Evolutionary conservation across 2,329 filamentous ascomycete species (phyloP), one percentile per base, ranked within the genome.

Genomic region (Didymella pinodella): DNA sequence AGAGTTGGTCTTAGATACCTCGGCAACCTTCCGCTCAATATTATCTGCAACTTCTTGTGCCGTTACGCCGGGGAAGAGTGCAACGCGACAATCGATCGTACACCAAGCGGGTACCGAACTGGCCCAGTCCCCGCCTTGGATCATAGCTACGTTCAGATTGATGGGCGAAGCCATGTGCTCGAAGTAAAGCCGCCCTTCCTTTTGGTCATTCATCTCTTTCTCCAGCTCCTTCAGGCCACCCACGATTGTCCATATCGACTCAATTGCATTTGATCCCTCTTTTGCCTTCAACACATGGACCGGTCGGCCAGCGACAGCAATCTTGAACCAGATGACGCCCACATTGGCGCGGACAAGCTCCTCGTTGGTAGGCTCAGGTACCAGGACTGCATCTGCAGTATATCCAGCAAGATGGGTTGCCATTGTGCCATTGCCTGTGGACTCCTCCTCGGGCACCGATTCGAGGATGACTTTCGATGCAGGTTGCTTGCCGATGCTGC

Each of bases 51-150:
- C 62, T n/a, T 60, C 53, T 41, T 64, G 57, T 16, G 65, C 64
- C 31, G 57, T 59, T 6, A 64, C 60, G 1, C 65, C 65, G 4
- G 65, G 65, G 18, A 63, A 68, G 7, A 68, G 57, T 3, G 65
- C 65, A 18, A 68, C 64, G 8, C 65, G 64, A 54, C 65, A 68
- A 46, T 68, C 65, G 31, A 66, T 66, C 7, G 50, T 59, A 29
- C 65, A 66, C 65, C 65, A 68, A 2, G 65, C 65, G 16, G 65
- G 64, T 3, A 68, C 65, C 12, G 62, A 65, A 29, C 63, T 66
- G 7, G 65, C 62, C 65, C 65, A 68, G 34, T 68, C 65, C 26
- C 65, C 65, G 18, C 65, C 65, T 20, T 65, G 56, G 18, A 67
- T 67, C 57, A 64, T 67, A 7, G 63, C 65, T 18, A 68, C 61